phyloP scores from a whole-genome alignment of 805 yeast species.

The Suhomyces prunicola region DNA sequence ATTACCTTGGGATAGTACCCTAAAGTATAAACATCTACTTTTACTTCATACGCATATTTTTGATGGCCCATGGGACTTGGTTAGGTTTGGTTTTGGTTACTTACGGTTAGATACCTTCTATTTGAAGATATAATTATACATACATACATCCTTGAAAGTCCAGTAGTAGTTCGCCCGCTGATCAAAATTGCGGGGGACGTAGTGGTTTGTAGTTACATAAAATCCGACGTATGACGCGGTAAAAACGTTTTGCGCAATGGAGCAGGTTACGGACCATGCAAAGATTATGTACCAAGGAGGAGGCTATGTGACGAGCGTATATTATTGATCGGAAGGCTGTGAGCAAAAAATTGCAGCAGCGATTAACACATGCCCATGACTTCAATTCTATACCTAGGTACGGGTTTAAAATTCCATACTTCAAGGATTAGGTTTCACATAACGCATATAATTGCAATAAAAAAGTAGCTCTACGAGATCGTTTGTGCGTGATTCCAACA shows the following conservation, averaged over 20 bases:
- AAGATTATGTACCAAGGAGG: neutral
- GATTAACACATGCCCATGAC: neutral
- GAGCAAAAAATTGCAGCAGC: neutral
- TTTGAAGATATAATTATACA: neutral
- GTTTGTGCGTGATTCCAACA: neutral
- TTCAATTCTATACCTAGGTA: neutral
- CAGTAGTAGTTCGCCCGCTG: neutral
- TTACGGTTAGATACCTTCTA: neutral
- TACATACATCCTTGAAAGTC: neutral
- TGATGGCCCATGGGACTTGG: neutral
- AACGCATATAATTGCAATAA: neutral
- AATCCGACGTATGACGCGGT: neutral
- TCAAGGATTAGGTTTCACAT: neutral
- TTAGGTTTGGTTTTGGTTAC: neutral
- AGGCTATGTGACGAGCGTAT: neutral
- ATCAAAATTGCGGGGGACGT: neutral
- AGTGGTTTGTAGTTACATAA: neutral
- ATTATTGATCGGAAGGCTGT: neutral
- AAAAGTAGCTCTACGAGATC: neutral
- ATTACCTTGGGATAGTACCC: constrained; percentile 18
- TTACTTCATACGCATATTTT: neutral
- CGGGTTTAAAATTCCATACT: neutral
- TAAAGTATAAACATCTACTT: neutral
- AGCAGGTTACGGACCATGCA: neutral
- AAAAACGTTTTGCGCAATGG: neutral